These are phyloP conservation scores for Backusella westeae DNA, from an alignment of 192 early-diverging fungal species.

Conservation along the genomic window DNA sequence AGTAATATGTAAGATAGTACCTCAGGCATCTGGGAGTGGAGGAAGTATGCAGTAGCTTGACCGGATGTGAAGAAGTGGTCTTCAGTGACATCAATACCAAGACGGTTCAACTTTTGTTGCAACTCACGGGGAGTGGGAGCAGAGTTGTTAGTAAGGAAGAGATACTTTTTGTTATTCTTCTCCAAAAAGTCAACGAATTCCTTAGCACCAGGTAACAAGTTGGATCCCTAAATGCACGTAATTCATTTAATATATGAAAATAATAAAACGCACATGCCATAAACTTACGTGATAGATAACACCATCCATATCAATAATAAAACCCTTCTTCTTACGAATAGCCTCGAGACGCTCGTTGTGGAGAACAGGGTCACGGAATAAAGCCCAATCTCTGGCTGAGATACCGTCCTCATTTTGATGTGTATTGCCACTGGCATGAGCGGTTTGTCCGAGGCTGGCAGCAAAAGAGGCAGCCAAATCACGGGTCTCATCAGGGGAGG, in stretches of 20 bases:
- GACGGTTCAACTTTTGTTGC: slow-evolving; percentile 48
- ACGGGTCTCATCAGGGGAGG: slow-evolving; percentile 3
- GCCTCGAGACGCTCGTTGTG: slow-evolving; percentile 30
- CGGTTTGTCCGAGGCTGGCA: neutral
- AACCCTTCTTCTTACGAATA: slow-evolving; percentile 50
- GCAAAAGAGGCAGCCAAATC: slow-evolving; percentile 16
- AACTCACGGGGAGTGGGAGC: slow-evolving; percentile 60
- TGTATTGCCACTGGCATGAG: neutral
- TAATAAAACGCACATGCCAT: neutral
- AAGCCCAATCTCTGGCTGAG: slow-evolving; percentile 22
- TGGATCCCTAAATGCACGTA: slow-evolving; percentile 34
- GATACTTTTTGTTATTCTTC: slow-evolving; percentile 51
- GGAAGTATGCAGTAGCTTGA: slow-evolving; percentile 55
- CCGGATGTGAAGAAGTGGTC: slow-evolving; percentile 60
- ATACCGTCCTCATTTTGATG: slow-evolving; percentile 6
- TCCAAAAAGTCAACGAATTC: slow-evolving; percentile 56
- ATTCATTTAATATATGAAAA: neutral
- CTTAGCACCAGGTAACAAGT: slow-evolving; percentile 52
- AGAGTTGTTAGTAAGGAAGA: slow-evolving; percentile 66
- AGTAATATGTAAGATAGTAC: slow-evolving; percentile 1
- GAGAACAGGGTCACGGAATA: slow-evolving; percentile 26
- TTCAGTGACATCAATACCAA: slow-evolving; percentile 51
- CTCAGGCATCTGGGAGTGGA: slow-evolving; percentile 52
- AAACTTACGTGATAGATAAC: slow-evolving; percentile 55
- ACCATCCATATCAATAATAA: slow-evolving; percentile 64